Conservation (phyloP, 495 filamentous ascomycete species). For the Penicillium macrosclerotiorum region DNA sequence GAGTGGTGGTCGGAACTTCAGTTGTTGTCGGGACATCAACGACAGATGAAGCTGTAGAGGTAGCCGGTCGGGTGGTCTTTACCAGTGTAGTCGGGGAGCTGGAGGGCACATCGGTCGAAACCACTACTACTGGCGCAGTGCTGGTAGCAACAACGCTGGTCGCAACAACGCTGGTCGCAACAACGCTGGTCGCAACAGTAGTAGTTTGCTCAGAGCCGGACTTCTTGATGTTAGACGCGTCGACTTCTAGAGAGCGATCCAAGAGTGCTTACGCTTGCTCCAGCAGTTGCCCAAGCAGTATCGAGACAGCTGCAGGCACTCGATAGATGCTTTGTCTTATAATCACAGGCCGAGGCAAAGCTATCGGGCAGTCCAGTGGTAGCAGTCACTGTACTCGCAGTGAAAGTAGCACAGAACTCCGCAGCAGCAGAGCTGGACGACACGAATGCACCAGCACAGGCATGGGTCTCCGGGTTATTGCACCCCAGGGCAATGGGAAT, state of each 20-base stretch:
- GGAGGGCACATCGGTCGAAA: conserved; percentile 7
- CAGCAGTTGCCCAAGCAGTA: conserved; percentile 17
- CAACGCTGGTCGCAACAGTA: conserved; percentile 2
- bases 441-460: conserved; percentile 29
- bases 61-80: conserved; percentile 6
- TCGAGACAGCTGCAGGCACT: conserved; percentile 33
- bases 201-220: conserved; percentile 1
- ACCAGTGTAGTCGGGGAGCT: conserved; percentile 12
- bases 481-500: conserved; percentile 29
- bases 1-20: conserved; percentile 11
- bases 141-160: conserved; percentile 4
- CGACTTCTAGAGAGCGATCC: not conserved
- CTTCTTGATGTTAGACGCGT: not conserved
- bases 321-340: conserved; percentile 25
- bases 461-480: conserved; percentile 25
- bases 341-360: conserved; percentile 25
- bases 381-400: conserved; percentile 24
- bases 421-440: conserved; percentile 25
- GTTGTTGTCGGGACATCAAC: conserved; percentile 2
- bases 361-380: conserved; percentile 24
- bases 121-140: no score
- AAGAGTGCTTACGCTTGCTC: conserved; percentile 3
- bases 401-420: conserved; percentile 31
- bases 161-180: conserved; percentile 1
- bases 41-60: conserved; percentile 1